Evolutionary conservation across 2,329 filamentous ascomycete genomes (phyloP).

Genomic region (Metarhizium sp.): DNA sequence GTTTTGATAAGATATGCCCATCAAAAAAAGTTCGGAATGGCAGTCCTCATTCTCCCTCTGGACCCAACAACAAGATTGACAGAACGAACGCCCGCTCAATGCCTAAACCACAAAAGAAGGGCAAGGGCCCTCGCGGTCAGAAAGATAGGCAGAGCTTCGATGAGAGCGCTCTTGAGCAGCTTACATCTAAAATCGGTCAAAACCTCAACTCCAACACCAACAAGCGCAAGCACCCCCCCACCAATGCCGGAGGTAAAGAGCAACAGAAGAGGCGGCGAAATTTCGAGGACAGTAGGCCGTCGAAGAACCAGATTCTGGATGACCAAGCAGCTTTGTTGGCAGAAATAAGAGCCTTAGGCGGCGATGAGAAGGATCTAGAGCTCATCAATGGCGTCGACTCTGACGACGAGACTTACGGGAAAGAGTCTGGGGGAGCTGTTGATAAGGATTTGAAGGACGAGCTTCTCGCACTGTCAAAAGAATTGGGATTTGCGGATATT

Average conservation of each 20-base stretch:
- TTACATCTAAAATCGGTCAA: slow-evolving; percentile 49
- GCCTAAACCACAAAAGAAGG: slow-evolving; percentile 29
- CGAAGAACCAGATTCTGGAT: slow-evolving; percentile 16
- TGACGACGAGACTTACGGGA: slow-evolving; percentile 26
- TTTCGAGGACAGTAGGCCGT: slow-evolving; percentile 11
- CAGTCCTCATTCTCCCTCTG: background rate
- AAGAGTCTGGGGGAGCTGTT: slow-evolving; percentile 21
- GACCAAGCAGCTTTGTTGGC: slow-evolving; percentile 40
- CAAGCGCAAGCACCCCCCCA: slow-evolving; percentile 35
- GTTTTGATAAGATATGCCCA: slow-evolving; percentile 10
- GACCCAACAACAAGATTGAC: background rate
- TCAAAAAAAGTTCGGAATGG: slow-evolving; percentile 8
- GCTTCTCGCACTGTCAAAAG: slow-evolving; percentile 27
- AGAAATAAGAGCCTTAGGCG: slow-evolving; percentile 56
- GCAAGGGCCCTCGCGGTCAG: slow-evolving; percentile 18
- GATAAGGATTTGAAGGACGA: slow-evolving; percentile 32
- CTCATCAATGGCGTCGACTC: slow-evolving; percentile 45
- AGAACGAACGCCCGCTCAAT: slow-evolving; percentile 10
- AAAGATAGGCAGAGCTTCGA: slow-evolving; percentile 28
- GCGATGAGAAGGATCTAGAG: slow-evolving; percentile 54
- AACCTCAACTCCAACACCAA: slow-evolving; percentile 32
- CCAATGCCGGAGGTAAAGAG: slow-evolving; percentile 22
- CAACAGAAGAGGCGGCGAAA: slow-evolving; percentile 29
- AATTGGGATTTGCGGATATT: slow-evolving; percentile 27
- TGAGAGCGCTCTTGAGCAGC: slow-evolving; percentile 37